Evolutionary conservation across 208 protist genomes (phyloP).

Genomic region (Herpetomonas samuelpessoai): DNA sequence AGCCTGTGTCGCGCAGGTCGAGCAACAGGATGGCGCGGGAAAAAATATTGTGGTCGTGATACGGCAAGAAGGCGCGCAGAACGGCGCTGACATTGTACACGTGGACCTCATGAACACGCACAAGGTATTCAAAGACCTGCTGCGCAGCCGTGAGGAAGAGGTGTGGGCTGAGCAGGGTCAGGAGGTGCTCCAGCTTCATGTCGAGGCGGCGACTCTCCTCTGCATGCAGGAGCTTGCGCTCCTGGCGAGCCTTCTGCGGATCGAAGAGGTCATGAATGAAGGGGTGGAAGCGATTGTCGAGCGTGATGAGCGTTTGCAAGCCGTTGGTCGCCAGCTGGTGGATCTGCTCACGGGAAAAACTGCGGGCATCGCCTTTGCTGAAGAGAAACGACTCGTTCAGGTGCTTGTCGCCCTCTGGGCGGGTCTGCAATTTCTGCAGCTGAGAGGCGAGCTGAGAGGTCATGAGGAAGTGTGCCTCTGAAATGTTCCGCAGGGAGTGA

Average conservation of each 20-base stretch:
- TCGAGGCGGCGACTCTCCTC: slow-evolving; percentile 41
- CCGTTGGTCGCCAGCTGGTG: slow-evolving; percentile 74
- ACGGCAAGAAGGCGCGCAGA: slow-evolving; percentile 75
- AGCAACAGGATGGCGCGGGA: slow-evolving; percentile 70
- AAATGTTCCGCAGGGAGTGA: no score
- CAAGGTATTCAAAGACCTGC: slow-evolving; percentile 85
- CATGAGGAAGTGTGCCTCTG: no score
- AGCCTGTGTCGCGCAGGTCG: slow-evolving; percentile 83
- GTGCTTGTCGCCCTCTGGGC: slow-evolving; percentile 53
- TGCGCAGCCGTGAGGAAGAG: slow-evolving; percentile 82
- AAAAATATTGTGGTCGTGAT: slow-evolving; percentile 88
- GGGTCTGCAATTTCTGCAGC: slow-evolving; percentile 71
- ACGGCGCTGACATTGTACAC: slow-evolving; percentile 75
- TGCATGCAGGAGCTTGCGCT: slow-evolving; percentile 55
- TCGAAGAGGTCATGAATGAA: slow-evolving; percentile 74
- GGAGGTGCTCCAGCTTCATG: slow-evolving; percentile 50
- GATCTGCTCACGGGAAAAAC: slow-evolving; percentile 84
- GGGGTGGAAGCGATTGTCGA: slow-evolving; percentile 82
- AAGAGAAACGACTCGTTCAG: slow-evolving; percentile 83
- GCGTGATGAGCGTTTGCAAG: slow-evolving; percentile 61
- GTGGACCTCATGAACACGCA: slow-evolving; percentile 84
- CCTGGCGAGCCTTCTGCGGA: slow-evolving; percentile 45
- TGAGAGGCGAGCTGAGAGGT: slow-evolving; percentile 78
- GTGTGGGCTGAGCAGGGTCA: slow-evolving; percentile 80
- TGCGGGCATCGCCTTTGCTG: slow-evolving; percentile 56